A percentile compares a stretch with the other conserved stretches of the same genome.
These are phyloP conservation scores for Rubia peregrina DNA, from an alignment of 305 asterid genomes.

Conservation along the genomic window DNA sequence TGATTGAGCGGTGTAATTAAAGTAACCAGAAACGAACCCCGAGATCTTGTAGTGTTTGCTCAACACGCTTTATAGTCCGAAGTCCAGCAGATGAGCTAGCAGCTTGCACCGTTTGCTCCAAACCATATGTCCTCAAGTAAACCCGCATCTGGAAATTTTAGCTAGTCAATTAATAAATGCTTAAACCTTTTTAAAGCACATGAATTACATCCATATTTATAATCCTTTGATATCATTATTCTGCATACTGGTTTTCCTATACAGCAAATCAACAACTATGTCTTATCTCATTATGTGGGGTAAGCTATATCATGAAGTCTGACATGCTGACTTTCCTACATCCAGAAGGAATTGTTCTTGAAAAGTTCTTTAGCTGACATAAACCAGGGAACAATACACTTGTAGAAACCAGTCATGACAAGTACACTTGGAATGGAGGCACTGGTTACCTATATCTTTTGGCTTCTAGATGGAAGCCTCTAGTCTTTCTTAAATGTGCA, in stretches of 20 bases:
- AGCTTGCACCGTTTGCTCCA: constrained; percentile 97
- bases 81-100: constrained; percentile 98
- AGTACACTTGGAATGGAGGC: not conserved
- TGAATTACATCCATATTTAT: not conserved
- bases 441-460: not conserved
- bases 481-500: constrained; percentile 3
- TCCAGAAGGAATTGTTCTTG: not conserved
- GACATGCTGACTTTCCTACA: not conserved
- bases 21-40: constrained; percentile 61
- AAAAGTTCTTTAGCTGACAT: not conserved
- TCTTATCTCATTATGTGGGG: not conserved
- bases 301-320: not conserved
- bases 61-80: constrained; percentile 87
- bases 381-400: not conserved
- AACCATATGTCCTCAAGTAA: constrained; percentile 76
- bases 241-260: not conserved
- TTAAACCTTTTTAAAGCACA: not conserved
- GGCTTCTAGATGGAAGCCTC: constrained; percentile 1
- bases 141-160: constrained; percentile 71
- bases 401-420: not conserved
- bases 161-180: constrained; percentile 19
- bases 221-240: not conserved
- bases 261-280: not conserved
- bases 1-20: not conserved
- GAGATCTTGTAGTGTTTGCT: constrained; percentile 95